Conservation (phyloP, 129 eudicot genomes). For the Oenanthe sinensis region DNA sequence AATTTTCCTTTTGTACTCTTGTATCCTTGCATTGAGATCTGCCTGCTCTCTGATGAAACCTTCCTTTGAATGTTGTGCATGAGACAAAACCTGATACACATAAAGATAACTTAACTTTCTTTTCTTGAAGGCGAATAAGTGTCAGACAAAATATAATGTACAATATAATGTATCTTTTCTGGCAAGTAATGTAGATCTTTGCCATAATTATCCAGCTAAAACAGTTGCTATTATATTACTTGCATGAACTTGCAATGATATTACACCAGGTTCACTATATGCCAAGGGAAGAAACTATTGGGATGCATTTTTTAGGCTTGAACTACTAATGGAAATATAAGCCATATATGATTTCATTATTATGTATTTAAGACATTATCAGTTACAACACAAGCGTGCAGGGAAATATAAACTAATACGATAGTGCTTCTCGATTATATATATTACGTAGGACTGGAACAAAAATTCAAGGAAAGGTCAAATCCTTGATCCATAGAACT, state of each 20-base stretch:
- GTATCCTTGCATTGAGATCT: conserved; percentile 66
- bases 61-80: conserved; percentile 64
- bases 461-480: not conserved
- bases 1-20: conserved; percentile 65
- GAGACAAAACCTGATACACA: conserved; percentile 50
- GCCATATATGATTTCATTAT: not conserved
- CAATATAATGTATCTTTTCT: not conserved
- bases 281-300: not conserved
- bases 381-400: not conserved
- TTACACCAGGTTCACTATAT: not conserved
- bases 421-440: not conserved
- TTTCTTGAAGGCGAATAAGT: not conserved
- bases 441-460: not conserved
- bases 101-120: not conserved
- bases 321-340: not conserved
- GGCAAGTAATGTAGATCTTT: not conserved
- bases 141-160: not conserved
- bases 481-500: not conserved
- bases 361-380: not conserved
- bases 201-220: not conserved
- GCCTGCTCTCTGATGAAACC: conserved; percentile 60
- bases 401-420: not conserved
- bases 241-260: not conserved
- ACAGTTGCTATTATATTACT: not conserved
- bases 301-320: not conserved